Evolutionary conservation across 768 basidiomycete genomes (phyloP).

Genomic region (Gautieria morchelliformis): DNA sequence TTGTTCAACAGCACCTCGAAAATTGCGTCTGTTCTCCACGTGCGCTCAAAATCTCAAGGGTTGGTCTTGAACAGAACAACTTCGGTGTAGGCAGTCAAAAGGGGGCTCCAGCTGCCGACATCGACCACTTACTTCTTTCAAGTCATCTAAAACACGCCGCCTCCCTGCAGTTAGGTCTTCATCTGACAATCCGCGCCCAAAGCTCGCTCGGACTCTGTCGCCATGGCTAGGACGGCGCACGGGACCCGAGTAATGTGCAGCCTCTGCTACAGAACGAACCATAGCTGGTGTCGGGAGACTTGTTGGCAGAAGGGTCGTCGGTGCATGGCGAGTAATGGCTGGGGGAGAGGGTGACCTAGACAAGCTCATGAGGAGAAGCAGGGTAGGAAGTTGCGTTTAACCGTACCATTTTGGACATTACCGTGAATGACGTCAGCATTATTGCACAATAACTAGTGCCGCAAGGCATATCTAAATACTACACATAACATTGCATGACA

Average conservation of each 20-base stretch:
- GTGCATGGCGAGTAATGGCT: conserved; percentile 30
- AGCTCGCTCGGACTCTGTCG: conserved; percentile 10
- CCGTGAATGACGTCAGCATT: neutral
- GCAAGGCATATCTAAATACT: neutral
- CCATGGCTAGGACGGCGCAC: conserved; percentile 6
- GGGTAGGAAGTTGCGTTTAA: neutral
- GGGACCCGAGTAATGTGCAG: conserved; percentile 47
- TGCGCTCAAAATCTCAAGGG: conserved; percentile 39
- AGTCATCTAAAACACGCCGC: conserved; percentile 44
- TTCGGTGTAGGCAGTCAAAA: neutral
- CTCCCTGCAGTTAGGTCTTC: conserved; percentile 15
- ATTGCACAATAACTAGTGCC: neutral
- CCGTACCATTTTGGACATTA: neutral
- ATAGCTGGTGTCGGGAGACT: conserved; percentile 41
- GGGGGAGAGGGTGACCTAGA: conserved; percentile 25
- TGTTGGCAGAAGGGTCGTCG: conserved; percentile 28
- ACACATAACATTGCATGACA: neutral
- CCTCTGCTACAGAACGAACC: conserved; percentile 49
- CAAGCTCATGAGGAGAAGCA: no score
- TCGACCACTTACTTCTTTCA: conserved; percentile 31
- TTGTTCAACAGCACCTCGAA: conserved; percentile 38
- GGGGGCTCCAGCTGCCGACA: neutral
- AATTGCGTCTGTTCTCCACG: conserved; percentile 43
- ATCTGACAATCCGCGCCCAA: neutral
- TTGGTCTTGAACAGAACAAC: conserved; percentile 46